Base-by-base conservation (phyloP, 2,329 filamentous ascomycete species). In the Zasmidium angulare region DNA sequence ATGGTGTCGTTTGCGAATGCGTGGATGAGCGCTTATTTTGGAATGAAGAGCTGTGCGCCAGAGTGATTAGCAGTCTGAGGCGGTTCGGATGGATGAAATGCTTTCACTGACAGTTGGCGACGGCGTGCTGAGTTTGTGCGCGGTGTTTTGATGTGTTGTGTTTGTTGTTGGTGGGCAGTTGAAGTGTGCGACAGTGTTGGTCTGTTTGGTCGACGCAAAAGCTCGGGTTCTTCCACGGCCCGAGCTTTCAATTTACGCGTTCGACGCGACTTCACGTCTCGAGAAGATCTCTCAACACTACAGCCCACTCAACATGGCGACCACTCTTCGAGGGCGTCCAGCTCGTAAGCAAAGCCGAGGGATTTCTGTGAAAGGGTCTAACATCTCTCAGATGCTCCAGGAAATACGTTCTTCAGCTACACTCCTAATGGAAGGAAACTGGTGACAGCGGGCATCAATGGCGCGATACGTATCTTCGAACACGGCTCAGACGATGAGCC, bases 401-500 rank as follows among this genome's bases (percentile, higher is more conserved):
- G 96, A 64, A 86, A 87, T 58, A 98, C 96, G 1, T 92, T 87
- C 68, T 87, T 96, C 66, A 85, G 89, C 64, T 98, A 98, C 77
- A 97, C 93, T 0, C 90, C 91, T 6, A 88, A 96, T 74, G 95
- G 96, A 63, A 84, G 84, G 67, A 90, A 89, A 69, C 83, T 99
- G 59, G 86, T 98, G 66, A 98, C 95, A 11, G 93, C 92, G 61
- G 95, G 95, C 64, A 89, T 91, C 60, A 96, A 98, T 78, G 96
- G 96, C 71, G 91, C 91, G 7, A 92, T 96, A 70, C 90, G 96
- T 52, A 85, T 98, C 52, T 99, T 96, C 79, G 90, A 89, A 66
- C 95, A 93, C 14, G 91, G 91, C 61, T 95, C 89, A 43, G 90
- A 96, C 77, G 93, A 92, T 68, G 95, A 99, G 74, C 95, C 96